A percentile compares a stretch with the other conserved stretches of the same genome.
phyloP scores from a whole-genome alignment of 140 eudicot species.

The Bidens hawaiensis region DNA sequence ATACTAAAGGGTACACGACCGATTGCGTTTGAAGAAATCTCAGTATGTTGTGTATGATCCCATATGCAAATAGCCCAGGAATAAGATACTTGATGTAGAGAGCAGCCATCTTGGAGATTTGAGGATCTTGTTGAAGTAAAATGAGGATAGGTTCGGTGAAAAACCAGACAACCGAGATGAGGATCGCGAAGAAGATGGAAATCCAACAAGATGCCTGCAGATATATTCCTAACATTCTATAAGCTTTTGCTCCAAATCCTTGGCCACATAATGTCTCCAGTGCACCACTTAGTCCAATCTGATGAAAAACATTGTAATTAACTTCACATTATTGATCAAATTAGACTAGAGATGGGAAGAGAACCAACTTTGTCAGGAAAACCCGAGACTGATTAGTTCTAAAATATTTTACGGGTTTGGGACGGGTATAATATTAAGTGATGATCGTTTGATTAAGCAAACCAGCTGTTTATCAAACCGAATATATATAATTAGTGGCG shows the following conservation, averaged over 20 bases:
- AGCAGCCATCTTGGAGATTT: constrained; percentile 52
- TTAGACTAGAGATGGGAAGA: background rate
- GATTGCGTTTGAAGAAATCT: constrained; percentile 87
- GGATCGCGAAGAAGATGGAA: constrained; percentile 43
- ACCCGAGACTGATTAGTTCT: too few relatives aligned
- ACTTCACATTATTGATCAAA: background rate
- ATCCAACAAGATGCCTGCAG: constrained; percentile 72
- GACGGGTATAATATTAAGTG: too few relatives aligned
- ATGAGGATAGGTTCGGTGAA: constrained; percentile 52
- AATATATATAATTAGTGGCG: too few relatives aligned
- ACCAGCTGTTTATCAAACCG: too few relatives aligned
- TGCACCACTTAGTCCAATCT: constrained; percentile 85
- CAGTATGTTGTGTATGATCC: constrained; percentile 49
- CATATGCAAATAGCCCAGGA: constrained; percentile 68
- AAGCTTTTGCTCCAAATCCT: constrained; percentile 71
- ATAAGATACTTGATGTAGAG: constrained; percentile 52
- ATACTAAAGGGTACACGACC: constrained; percentile 49
- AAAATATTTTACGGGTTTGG: too few relatives aligned
- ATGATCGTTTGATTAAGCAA: too few relatives aligned
- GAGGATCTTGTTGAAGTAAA: constrained; percentile 60
- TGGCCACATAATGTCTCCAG: constrained; percentile 87
- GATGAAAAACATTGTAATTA: background rate
- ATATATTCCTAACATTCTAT: constrained; percentile 56
- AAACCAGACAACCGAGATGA: constrained; percentile 57
- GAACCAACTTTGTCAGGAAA: too few relatives aligned